Evolutionary conservation across 83 land plant genomes (phyloP).

Genomic region (Larix sibirica): DNA sequence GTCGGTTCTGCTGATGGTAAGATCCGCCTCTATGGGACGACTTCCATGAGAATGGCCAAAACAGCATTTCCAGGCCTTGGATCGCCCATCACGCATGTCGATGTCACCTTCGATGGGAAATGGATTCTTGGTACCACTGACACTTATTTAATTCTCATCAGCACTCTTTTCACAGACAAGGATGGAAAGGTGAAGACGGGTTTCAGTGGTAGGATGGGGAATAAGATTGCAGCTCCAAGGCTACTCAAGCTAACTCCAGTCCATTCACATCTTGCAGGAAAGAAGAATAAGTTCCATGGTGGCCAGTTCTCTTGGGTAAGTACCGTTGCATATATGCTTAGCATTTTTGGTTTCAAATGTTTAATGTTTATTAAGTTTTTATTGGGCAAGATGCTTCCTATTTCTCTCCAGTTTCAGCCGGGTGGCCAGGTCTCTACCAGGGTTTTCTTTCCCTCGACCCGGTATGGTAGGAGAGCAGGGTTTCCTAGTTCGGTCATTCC

Average conservation of each 20-base stretch:
- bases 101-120: constrained; percentile 98
- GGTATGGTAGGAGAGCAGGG: no score
- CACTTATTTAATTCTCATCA: constrained; percentile 88
- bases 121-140: constrained; percentile 98
- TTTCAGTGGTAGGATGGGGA: constrained; percentile 94
- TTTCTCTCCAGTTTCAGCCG: no score
- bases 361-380: no score
- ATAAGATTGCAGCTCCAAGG: constrained; percentile 93
- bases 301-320: constrained; percentile 99
- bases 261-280: constrained; percentile 93
- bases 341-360: no score
- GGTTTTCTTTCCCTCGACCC: no score
- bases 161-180: constrained; percentile 90
- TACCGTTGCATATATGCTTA: neutral
- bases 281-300: constrained; percentile 77
- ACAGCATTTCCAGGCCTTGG: constrained; percentile 99
- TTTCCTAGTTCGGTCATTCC: no score
- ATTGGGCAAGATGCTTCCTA: no score
- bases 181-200: constrained; percentile 96
- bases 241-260: constrained; percentile 92
- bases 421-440: no score
- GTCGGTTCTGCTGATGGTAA: constrained; percentile 98
- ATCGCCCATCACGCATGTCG: constrained; percentile 93
- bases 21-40: constrained; percentile 82
- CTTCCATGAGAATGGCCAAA: constrained; percentile 96